Percentiles rank a stretch among this genome's conserved stretches.
These are phyloP conservation scores for Cadophora sp. DNA, from an alignment of 2,329 filamentous ascomycete species.

Conservation along the genomic window DNA sequence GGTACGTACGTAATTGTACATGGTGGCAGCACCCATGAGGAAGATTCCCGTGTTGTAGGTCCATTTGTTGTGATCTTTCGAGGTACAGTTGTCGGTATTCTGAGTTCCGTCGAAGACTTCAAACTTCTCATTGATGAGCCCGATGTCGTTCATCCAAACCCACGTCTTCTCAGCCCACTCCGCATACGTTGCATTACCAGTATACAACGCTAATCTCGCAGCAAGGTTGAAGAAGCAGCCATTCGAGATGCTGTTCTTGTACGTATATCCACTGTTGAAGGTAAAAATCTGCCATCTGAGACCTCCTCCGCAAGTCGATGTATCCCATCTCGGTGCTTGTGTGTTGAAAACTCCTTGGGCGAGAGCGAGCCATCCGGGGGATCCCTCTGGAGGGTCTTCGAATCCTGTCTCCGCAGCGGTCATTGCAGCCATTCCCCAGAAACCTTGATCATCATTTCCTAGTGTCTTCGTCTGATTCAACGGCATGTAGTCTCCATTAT, in stretches of 20 bases:
- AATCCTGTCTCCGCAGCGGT: constrained; percentile 73
- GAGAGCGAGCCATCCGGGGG: constrained; percentile 72
- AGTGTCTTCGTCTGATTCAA: constrained; percentile 64
- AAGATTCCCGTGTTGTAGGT: constrained; percentile 74
- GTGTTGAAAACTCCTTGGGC: constrained; percentile 83
- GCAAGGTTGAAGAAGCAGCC: constrained; percentile 67
- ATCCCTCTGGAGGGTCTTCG: constrained; percentile 54
- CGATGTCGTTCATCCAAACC: constrained; percentile 66
- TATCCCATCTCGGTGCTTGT: constrained; percentile 76
- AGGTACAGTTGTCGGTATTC: constrained; percentile 61
- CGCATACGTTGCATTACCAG: constrained; percentile 76
- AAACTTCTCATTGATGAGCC: constrained; percentile 63
- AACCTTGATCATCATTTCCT: constrained; percentile 77
- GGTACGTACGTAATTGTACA: constrained; percentile 54
- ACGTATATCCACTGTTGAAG: constrained; percentile 81
- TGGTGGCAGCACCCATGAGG: constrained; percentile 60
- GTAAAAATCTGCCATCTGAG: constrained; percentile 85
- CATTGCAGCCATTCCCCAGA: constrained; percentile 76
- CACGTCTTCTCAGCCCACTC: constrained; percentile 80
- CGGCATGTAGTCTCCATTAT: constrained; percentile 78
- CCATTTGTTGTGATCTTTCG: constrained; percentile 68
- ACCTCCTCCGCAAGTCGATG: constrained; percentile 70
- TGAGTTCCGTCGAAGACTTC: constrained; percentile 66
- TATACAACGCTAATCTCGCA: constrained; percentile 76
- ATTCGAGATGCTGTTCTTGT: constrained; percentile 72